Base-by-base conservation (phyloP, 345 rosid species). In the Hibiscus mutabilis region DNA sequence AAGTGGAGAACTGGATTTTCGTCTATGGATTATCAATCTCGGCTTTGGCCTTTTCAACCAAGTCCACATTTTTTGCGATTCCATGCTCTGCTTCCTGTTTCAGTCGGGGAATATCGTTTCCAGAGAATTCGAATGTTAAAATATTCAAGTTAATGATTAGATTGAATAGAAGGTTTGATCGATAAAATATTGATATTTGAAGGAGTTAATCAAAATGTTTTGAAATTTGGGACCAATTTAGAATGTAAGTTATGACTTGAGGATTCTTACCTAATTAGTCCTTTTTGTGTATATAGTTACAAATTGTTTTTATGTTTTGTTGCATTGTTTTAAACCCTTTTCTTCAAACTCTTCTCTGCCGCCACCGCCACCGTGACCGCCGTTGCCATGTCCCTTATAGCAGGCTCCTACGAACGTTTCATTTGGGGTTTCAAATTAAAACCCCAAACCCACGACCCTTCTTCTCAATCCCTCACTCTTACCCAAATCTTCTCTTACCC, bases 351-450 rank as follows among this genome's bases (percentile, higher is more conserved):
- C 37, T 42, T 22, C 33, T n/a, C 66, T 16, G 22, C 37, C 14
- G 51, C 16, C 44, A 1, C 52, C 6, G 24, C 51, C 49, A 31
- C 25, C 29, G 0, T 7, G 6, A 33, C 51, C 4, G 55, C 29
- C n/a, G 4, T 8, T 25, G 60, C 67, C 69, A 90, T 88, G 97
- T 85, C 88, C 60, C 71, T 94, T 25, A 82, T 94, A 37, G 96
- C 98, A 49, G 98, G 98, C 5, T 89, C 97, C 12, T 91, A 94
- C 75, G 98, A 94, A 84, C 86, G 85, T 74, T 90, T 82, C 83
- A 86, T 94, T 5, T 91, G 93, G 96, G 96, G 96, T 6, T 94
- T 85, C 86, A 89, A 82, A 78, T 88, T 94, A 57, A 90, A 87
- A 70, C 90, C 96, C 18, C 40, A 74, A 11, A 78, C 76, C 18